Base-by-base conservation (phyloP, 176 grass and related monocot genomes). In the Ananas comosus region DNA sequence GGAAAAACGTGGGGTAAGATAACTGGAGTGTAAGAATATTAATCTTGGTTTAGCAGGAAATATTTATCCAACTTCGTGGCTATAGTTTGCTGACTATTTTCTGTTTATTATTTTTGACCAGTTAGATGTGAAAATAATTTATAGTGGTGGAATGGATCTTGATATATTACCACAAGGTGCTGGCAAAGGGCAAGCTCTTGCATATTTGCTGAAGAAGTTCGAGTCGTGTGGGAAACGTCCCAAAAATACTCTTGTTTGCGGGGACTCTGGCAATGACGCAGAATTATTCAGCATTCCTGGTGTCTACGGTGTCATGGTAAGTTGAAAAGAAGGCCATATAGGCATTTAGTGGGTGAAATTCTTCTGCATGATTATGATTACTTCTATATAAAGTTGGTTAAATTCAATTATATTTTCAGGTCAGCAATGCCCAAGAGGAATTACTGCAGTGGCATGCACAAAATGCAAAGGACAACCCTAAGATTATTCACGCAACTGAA, bases 101-200 rank as follows among this genome's bases (percentile, higher is more conserved):
- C 51, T 4, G 51, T 71, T 53, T 68, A n/a, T 53, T 83, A 67
- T 49, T 63, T 68, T 2, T 80, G 71, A 70, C 51, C 76, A 96
- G 92, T 66, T 92, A 74, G 76, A 96, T 87, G 93, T 92, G 67
- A 92, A 92, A 80, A 96, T 96, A 81, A 83, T 92, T 64, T 92
- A 92, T 71, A 96, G 86, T 48, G 85, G 79, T 21, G 88, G 93
- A 1, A 65, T 80, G 61, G 93, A 86, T 68, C 79, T 96, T 14
- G 93, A 96, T 69, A 74, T 92, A 58, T 73, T 96, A 72, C 83
- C 93, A 10, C 83, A 24, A 79, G 86, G 77, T 63, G 93, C 93
- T 11, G 89, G 93, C 51, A 97, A 97, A 81, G 93, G 93, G 25
- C 84, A 92, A 64, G 93, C 93, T 63, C 89, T 97, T 76, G 49